These are phyloP conservation scores for Murraya paniculata DNA, from an alignment of 345 rosid genomes.

Conservation along the genomic window DNA sequence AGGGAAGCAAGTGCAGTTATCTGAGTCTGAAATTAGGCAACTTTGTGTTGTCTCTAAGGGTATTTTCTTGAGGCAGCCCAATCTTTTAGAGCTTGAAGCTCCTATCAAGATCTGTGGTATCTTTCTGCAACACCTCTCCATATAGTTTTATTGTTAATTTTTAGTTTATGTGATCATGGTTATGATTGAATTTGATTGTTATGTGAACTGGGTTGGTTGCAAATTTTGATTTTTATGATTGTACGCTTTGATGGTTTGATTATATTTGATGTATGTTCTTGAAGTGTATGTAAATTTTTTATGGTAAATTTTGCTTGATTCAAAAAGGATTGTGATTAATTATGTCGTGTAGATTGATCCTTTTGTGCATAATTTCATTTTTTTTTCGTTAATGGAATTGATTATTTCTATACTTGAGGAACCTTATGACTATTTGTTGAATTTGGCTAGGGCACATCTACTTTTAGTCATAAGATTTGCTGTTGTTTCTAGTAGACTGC, in stretches of 20 bases:
- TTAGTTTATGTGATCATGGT: slow-evolving; percentile 1
- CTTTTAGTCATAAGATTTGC: neutral
- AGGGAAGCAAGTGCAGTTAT: slow-evolving; percentile 67
- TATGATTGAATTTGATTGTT: neutral
- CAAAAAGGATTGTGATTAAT: neutral
- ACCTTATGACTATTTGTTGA: neutral
- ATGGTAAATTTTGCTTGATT: neutral
- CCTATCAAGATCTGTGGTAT: slow-evolving; percentile 86
- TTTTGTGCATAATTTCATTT: neutral
- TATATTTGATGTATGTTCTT: neutral
- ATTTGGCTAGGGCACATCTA: neutral
- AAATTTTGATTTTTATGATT: neutral
- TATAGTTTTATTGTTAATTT: neutral
- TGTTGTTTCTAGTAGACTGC: neutral
- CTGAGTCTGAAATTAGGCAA: slow-evolving; percentile 70
- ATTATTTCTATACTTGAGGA: neutral
- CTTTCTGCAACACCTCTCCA: neutral
- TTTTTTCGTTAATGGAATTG: neutral
- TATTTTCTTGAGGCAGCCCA: slow-evolving; percentile 72
- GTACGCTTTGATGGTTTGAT: neutral
- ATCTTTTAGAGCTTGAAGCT: slow-evolving; percentile 73
- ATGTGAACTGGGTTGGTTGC: neutral
- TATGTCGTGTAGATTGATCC: neutral
- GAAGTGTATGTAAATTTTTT: neutral
- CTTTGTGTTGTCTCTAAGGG: slow-evolving; percentile 61